Conservation (phyloP, 441 rosid genomes). For the Erysimum cheiri region DNA sequence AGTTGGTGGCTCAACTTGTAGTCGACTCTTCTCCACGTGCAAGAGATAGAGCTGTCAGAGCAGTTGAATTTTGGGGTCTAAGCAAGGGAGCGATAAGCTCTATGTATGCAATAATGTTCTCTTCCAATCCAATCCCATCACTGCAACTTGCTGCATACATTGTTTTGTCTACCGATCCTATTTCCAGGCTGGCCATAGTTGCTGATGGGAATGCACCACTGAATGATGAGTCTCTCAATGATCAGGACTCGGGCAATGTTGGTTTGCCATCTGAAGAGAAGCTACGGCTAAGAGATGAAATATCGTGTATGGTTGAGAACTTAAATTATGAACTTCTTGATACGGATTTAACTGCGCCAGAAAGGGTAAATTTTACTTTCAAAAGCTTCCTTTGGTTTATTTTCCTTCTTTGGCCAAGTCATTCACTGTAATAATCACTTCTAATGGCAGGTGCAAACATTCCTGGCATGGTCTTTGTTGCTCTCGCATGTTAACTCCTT, state of each 20-base stretch:
- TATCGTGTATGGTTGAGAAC: slow-evolving; percentile 72
- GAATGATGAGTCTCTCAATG: slow-evolving; percentile 50
- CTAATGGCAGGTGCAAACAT: slow-evolving; percentile 71
- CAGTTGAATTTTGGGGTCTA: slow-evolving; percentile 92
- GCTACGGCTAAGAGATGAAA: slow-evolving; percentile 67
- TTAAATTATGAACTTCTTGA: slow-evolving; percentile 73
- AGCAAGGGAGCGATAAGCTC: slow-evolving; percentile 81
- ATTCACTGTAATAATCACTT: slow-evolving; percentile 28
- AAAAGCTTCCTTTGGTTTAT: slow-evolving; percentile 17
- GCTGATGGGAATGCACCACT: slow-evolving; percentile 53
- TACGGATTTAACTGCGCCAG: slow-evolving; percentile 67
- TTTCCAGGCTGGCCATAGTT: slow-evolving; percentile 69
- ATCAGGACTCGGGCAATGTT: slow-evolving; percentile 51
- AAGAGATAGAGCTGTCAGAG: slow-evolving; percentile 88
- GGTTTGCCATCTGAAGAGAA: slow-evolving; percentile 63
- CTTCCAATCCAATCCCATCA: slow-evolving; percentile 68
- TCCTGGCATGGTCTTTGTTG: slow-evolving; percentile 89
- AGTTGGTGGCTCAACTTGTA: slow-evolving; percentile 73
- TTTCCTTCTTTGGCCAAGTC: slow-evolving; percentile 4
- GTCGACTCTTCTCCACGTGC: slow-evolving; percentile 64
- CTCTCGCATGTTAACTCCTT: slow-evolving; percentile 75
- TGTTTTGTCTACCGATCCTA: slow-evolving; percentile 82
- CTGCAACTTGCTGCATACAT: slow-evolving; percentile 87
- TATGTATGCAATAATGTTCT: slow-evolving; percentile 81
- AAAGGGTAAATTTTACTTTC: slow-evolving; percentile 68